Percentiles rank a stretch among this genome's conserved stretches.
Conservation (phyloP, 2,329 filamentous ascomycete genomes). For the Fusarium brachygibbosum region DNA sequence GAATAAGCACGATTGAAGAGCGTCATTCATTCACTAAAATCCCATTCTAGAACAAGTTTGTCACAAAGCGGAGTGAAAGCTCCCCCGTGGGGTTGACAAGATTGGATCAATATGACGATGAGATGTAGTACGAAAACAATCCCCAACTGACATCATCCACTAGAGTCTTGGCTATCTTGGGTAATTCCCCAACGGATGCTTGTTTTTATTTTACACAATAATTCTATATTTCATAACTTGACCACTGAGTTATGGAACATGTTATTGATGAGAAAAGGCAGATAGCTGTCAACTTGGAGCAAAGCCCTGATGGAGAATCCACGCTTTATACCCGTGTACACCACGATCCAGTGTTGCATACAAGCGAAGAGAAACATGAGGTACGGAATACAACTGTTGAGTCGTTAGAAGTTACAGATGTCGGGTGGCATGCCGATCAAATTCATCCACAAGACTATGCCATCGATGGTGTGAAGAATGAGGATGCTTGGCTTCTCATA, state of each 20-base stretch:
- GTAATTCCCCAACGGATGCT: background rate
- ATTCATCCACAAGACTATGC: background rate
- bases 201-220: no score
- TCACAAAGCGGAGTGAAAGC: background rate
- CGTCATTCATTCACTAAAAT: background rate
- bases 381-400: accelerated
- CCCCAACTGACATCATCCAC: conserved; percentile 19
- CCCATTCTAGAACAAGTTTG: background rate
- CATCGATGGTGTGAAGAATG: conserved; percentile 3
- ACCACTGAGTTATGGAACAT: conserved; percentile 1
- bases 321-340: background rate
- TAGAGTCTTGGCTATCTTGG: background rate
- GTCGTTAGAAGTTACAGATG: background rate
- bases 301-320: background rate
- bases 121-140: background rate
- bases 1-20: background rate
- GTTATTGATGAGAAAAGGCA: background rate
- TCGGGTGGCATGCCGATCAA: background rate
- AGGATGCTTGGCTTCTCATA: conserved; percentile 29
- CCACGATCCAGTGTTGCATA: background rate
- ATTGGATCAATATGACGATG: conserved; percentile 6
- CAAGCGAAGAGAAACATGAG: accelerated
- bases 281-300: conserved; percentile 8
- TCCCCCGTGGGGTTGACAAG: background rate
- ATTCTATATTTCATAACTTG: no score